These are phyloP conservation scores for Quercus wislizeni DNA, from an alignment of 306 rosid species.

Conservation along the genomic window DNA sequence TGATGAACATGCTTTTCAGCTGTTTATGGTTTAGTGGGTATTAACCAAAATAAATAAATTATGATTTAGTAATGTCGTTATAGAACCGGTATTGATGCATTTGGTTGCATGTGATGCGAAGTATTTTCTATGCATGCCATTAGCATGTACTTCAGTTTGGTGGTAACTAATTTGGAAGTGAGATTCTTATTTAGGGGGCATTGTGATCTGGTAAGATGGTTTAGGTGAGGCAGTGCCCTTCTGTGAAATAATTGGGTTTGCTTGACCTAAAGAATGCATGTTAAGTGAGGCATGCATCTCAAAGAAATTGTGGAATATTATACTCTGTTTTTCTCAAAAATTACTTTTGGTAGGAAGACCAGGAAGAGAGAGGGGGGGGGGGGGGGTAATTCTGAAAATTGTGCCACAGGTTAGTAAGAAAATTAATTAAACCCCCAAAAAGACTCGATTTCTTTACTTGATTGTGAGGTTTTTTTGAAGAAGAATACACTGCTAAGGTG, in stretches of 20 bases:
- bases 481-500: not conserved
- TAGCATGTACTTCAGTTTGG: not conserved
- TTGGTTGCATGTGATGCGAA: not conserved
- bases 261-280: not conserved
- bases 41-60: not conserved
- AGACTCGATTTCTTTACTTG: not conserved
- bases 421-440: not conserved
- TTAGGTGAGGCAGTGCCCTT: not conserved
- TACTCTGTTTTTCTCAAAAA: not conserved
- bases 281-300: not conserved
- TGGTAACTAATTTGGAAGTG: not conserved
- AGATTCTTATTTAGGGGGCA: not conserved
- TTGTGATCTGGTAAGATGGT: not conserved
- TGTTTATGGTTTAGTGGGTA: not conserved
- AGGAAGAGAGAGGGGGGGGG: no score
- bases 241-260: not conserved
- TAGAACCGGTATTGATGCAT: not conserved
- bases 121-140: not conserved
- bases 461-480: not conserved
- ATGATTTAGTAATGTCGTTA: not conserved
- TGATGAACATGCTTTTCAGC: not conserved
- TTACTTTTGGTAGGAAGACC: not conserved
- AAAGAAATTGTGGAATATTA: not conserved
- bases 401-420: not conserved
- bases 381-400: not conserved